Conservation (phyloP, 495 filamentous ascomycete species). For the Penicillium psychrofluorescens region DNA sequence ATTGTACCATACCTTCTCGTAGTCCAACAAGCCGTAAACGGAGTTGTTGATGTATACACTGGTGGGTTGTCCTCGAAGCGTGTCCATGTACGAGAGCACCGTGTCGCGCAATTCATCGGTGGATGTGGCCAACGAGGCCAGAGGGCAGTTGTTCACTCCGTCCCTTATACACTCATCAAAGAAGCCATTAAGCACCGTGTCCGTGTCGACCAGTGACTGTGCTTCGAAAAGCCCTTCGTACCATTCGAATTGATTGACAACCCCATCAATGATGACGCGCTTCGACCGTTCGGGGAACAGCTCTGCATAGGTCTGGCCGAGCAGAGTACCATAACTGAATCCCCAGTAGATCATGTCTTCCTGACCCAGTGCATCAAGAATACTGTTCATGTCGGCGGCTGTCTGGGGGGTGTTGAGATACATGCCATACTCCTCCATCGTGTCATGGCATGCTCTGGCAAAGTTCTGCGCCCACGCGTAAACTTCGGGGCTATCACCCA, state of each 20-base stretch:
- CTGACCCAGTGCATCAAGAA: slow-evolving; percentile 37
- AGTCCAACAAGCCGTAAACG: slow-evolving; percentile 27
- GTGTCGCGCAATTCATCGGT: slow-evolving; percentile 20
- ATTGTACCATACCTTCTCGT: slow-evolving; percentile 22
- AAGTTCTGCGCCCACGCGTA: slow-evolving; percentile 31
- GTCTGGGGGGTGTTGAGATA: slow-evolving; percentile 43
- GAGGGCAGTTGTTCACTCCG: slow-evolving; percentile 14
- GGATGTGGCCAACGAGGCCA: slow-evolving; percentile 19
- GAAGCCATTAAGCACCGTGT: slow-evolving; percentile 32
- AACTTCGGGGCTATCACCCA: slow-evolving; percentile 29
- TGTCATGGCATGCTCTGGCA: slow-evolving; percentile 30
- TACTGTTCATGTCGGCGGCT: slow-evolving; percentile 43
- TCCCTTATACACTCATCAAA: slow-evolving; percentile 37
- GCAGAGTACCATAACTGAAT: slow-evolving; percentile 12
- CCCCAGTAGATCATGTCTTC: slow-evolving; percentile 12
- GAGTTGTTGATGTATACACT: slow-evolving; percentile 34
- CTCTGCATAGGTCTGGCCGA: slow-evolving; percentile 10
- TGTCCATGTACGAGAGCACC: slow-evolving; percentile 14
- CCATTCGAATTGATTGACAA: slow-evolving; percentile 18
- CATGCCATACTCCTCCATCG: slow-evolving; percentile 28
- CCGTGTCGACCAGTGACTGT: slow-evolving; percentile 23
- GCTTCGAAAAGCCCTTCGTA: slow-evolving; percentile 13
- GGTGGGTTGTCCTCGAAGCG: slow-evolving; percentile 24
- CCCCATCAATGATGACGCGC: slow-evolving; percentile 10
- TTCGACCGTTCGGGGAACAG: slow-evolving; percentile 8